phyloP scores from a whole-genome alignment of 192 early-diverging fungal genomes.

The Phycomyces blakesleeanus region DNA sequence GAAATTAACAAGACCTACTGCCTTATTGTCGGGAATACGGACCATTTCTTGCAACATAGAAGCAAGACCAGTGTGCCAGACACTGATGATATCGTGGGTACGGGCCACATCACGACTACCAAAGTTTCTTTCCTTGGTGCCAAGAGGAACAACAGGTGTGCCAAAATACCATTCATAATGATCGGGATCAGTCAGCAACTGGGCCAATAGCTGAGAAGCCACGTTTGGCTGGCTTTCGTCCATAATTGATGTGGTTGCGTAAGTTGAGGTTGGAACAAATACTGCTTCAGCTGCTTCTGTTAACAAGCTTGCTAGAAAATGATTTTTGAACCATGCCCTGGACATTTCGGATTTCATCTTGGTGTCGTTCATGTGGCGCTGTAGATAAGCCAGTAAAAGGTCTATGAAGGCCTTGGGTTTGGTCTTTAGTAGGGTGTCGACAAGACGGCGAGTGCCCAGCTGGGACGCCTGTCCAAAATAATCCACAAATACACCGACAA shows the following conservation, averaged over 20 bases:
- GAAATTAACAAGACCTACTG: background rate
- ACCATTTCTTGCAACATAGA: constrained; percentile 20
- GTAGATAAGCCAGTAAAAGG: constrained; percentile 4
- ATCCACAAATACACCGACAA: constrained; percentile 2
- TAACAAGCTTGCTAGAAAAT: constrained; percentile 17
- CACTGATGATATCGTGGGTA: constrained; percentile 4
- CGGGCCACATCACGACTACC: background rate
- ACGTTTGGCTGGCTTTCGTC: background rate
- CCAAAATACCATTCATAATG: constrained; percentile 18
- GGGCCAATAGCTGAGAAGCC: background rate
- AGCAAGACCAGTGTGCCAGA: constrained; percentile 11
- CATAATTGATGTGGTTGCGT: too few relatives aligned
- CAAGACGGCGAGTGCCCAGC: constrained; percentile 7
- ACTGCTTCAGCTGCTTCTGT: background rate
- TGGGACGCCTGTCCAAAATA: constrained; percentile 25
- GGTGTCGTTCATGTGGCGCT: background rate
- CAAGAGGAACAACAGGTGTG: background rate
- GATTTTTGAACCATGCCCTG: constrained; percentile 19
- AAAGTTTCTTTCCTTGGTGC: background rate
- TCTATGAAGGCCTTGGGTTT: constrained; percentile 18
- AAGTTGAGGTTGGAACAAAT: too few relatives aligned
- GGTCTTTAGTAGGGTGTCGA: constrained; percentile 1
- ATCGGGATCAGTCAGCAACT: background rate
- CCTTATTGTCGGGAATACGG: constrained; percentile 1
- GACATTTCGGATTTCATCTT: constrained; percentile 1